Percentiles rank a stretch among this genome's conserved stretches.
phyloP scores from a whole-genome alignment of 805 yeast genomes.

The Ogataea trehalophila region DNA sequence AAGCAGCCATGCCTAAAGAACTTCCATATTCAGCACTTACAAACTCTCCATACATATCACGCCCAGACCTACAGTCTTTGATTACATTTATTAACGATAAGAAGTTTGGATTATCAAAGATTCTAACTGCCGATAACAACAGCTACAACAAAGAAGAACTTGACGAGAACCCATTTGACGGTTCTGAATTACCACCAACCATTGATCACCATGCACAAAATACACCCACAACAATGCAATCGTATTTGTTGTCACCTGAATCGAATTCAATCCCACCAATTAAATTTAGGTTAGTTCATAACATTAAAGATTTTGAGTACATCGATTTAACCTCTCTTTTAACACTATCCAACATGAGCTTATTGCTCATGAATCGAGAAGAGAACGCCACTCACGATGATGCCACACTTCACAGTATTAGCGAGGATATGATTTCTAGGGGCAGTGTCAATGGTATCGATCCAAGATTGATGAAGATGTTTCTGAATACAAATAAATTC shows the following conservation, averaged over 20 bases:
- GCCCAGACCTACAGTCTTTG: constrained; percentile 56
- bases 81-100: constrained; percentile 55
- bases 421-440: too few relatives aligned
- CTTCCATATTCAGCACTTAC: constrained; percentile 48
- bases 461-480: constrained; percentile 14
- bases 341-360: constrained; percentile 14
- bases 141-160: constrained; percentile 3
- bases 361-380: background rate
- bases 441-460: constrained; percentile 3
- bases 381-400: background rate
- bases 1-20: constrained; percentile 46
- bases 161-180: constrained; percentile 25
- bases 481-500: constrained; percentile 27
- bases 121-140: background rate
- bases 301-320: constrained; percentile 38
- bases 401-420: too few relatives aligned
- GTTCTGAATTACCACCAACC: constrained; percentile 22
- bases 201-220: background rate
- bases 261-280: constrained; percentile 29
- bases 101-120: constrained; percentile 26
- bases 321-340: constrained; percentile 27
- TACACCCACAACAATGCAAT: constrained; percentile 4
- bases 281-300: constrained; percentile 43
- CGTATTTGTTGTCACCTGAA: constrained; percentile 4
- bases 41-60: constrained; percentile 50